Base-by-base conservation (phyloP, 2,329 filamentous ascomycete species). In the Alternaria gaisen region DNA sequence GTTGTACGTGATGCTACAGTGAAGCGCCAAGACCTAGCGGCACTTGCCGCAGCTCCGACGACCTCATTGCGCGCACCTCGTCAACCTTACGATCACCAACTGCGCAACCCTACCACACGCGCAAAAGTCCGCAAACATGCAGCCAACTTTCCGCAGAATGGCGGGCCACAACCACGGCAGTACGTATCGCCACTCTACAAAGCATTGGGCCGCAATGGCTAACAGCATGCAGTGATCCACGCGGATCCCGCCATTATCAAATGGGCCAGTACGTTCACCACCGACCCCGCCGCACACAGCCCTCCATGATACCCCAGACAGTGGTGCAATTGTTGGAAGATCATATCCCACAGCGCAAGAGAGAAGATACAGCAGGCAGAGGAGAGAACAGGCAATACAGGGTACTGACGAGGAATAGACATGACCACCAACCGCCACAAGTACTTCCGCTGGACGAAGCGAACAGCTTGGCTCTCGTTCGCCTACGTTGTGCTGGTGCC, bases 361-460 rank as follows among this genome's bases (percentile, higher is more conserved):
- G 3, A 38, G 16, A 10, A 12, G 10, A 30, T 2, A 18, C 26
- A 14, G 30, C 24, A 4, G 3, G 22, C 10, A 14, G 54, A n/a
- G 26, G 32, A 55, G 7, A 56, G 18, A n/a, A 26, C 36, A 38
- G 38, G 30, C 22, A 20, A 14, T 26, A 34, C 40, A 20, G 12
- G 9, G 48, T 38, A 61, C 66, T 73, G 57, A 68, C 60, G 20
- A 20, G 11, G 16, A 12, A 24, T 74, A 97, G 94, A 91, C 79
- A 91, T 97, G 88, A 88, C 86, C 75, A 84, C 87, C 75, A 93
- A 92, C 84, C 91, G 95, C 69, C 90, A 94, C 87, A 93, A 93
- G 83, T 97, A 92, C 87, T 99, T 98, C 87, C 88, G 93, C 80
- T 98, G 93, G 92, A 98, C 91, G 36, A 87, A 88, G 53, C 86